Evolutionary conservation across 2,329 filamentous ascomycete genomes (phyloP).

Genomic region (Onygenales sp.): DNA sequence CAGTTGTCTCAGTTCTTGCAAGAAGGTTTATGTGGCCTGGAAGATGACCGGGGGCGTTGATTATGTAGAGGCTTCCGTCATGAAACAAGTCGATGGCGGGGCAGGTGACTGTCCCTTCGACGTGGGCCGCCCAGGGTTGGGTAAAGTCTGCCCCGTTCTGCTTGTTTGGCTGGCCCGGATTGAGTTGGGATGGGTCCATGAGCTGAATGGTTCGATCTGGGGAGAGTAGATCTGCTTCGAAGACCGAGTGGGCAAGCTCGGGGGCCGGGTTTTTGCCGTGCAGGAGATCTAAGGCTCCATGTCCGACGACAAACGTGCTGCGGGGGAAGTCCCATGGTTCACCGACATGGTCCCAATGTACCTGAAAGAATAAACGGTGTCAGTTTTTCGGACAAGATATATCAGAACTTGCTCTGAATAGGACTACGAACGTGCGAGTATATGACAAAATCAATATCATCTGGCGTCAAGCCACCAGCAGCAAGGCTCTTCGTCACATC

Average conservation of each 20-base stretch:
- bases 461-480: slow-evolving; percentile 23
- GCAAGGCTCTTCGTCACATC: slow-evolving; percentile 24
- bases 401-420: background rate
- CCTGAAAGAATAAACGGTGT: slow-evolving; percentile 17
- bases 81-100: slow-evolving; percentile 21
- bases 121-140: slow-evolving; percentile 13
- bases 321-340: slow-evolving; percentile 27
- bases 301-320: slow-evolving; percentile 32
- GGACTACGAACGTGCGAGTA: slow-evolving; percentile 29
- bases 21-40: slow-evolving; percentile 25
- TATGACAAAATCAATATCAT: slow-evolving; percentile 33
- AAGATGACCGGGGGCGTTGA: slow-evolving; percentile 23
- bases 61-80: slow-evolving; percentile 20
- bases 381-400: background rate
- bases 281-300: slow-evolving; percentile 14
- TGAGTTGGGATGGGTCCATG: slow-evolving; percentile 9
- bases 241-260: slow-evolving; percentile 17
- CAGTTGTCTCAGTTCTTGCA: slow-evolving; percentile 7
- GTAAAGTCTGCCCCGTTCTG: slow-evolving; percentile 7
- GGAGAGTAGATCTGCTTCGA: slow-evolving; percentile 18
- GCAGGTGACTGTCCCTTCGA: slow-evolving; percentile 9
- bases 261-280: slow-evolving; percentile 10
- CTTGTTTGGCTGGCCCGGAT: slow-evolving; percentile 4
- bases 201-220: slow-evolving; percentile 16
- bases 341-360: slow-evolving; percentile 36